Evolutionary conservation across 2,329 filamentous ascomycete species (phyloP).

Genomic region (Didymella sp.): DNA sequence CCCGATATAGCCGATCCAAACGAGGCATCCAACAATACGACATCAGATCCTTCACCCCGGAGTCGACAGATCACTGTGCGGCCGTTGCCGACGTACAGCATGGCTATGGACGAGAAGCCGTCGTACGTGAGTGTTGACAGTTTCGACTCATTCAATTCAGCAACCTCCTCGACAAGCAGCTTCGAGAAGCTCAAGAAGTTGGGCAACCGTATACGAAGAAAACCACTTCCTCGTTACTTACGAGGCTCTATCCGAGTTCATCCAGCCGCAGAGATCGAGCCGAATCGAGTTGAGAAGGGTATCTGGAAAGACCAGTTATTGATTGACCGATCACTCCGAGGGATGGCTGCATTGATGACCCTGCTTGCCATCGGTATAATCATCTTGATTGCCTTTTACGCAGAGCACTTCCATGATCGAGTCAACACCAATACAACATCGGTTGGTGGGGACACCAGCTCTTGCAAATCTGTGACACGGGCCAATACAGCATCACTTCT

Average conservation of each 20-base stretch:
- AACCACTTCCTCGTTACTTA: slow-evolving; percentile 26
- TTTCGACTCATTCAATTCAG: slow-evolving; percentile 24
- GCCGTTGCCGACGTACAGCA: slow-evolving; percentile 5
- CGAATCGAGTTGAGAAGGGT: slow-evolving; percentile 31
- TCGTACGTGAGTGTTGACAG: slow-evolving; percentile 24
- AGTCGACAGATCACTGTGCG: slow-evolving; percentile 11
- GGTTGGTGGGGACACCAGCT: slow-evolving; percentile 26
- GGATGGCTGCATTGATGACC: slow-evolving; percentile 36
- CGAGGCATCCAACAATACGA: slow-evolving; percentile 1
- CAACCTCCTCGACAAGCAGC: slow-evolving; percentile 23
- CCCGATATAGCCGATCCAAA: slow-evolving; percentile 19
- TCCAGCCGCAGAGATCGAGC: slow-evolving; percentile 33
- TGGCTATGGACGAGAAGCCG: slow-evolving; percentile 5
- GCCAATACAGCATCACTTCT: slow-evolving; percentile 35
- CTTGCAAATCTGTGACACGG: slow-evolving; percentile 29
- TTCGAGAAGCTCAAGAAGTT: slow-evolving; percentile 26
- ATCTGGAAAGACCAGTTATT: slow-evolving; percentile 43
- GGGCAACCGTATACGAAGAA: slow-evolving; percentile 27
- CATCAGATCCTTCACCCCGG: background rate
- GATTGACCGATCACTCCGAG: slow-evolving; percentile 36
- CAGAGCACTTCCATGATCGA: slow-evolving; percentile 22
- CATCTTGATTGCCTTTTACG: slow-evolving; percentile 27
- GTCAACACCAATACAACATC: slow-evolving; percentile 34
- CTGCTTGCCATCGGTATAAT: slow-evolving; percentile 28
- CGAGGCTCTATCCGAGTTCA: slow-evolving; percentile 26